Percentiles rank a stretch among this genome's conserved stretches.
phyloP scores from a whole-genome alignment of 352 stramenopile species.

The Phytopythium aichiense region DNA sequence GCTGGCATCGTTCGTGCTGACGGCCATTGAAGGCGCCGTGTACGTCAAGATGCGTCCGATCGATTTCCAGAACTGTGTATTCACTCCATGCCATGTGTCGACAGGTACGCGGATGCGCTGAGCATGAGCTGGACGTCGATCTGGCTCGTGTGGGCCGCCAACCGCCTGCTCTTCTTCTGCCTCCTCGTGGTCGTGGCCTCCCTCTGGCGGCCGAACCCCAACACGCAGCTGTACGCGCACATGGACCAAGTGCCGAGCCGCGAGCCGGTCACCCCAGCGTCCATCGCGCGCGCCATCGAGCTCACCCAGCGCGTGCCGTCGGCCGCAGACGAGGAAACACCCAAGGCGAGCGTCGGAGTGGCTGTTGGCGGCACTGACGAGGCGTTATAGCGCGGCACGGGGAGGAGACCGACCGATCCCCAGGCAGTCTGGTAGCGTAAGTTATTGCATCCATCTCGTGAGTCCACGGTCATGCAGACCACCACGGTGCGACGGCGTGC shows the following conservation, averaged over 20 bases:
- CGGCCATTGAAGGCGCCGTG: constrained; percentile 69
- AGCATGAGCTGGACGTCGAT: constrained; percentile 62
- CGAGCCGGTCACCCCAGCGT: constrained; percentile 47
- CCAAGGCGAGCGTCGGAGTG: not conserved
- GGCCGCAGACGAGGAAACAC: constrained; percentile 36
- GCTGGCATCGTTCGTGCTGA: constrained; percentile 67
- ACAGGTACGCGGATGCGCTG: constrained; percentile 69
- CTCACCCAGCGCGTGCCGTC: constrained; percentile 55
- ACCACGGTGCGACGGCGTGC: too few relatives aligned
- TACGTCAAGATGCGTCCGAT: constrained; percentile 34
- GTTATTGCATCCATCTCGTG: not conserved
- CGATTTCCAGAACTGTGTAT: not conserved
- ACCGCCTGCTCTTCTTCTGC: constrained; percentile 64
- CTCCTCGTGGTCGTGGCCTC: constrained; percentile 64
- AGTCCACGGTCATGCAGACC: too few relatives aligned
- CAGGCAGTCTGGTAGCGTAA: not conserved
- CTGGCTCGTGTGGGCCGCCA: constrained; percentile 78
- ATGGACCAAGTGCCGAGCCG: constrained; percentile 80
- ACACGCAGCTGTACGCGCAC: constrained; percentile 60
- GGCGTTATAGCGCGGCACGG: not conserved
- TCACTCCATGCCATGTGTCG: not conserved
- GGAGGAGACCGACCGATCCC: not conserved
- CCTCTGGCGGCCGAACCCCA: constrained; percentile 69
- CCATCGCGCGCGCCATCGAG: constrained; percentile 44
- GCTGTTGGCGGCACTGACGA: not conserved